These are phyloP conservation scores for Jamesozyma hellenica DNA, from an alignment of 805 yeast genomes.

Conservation along the genomic window DNA sequence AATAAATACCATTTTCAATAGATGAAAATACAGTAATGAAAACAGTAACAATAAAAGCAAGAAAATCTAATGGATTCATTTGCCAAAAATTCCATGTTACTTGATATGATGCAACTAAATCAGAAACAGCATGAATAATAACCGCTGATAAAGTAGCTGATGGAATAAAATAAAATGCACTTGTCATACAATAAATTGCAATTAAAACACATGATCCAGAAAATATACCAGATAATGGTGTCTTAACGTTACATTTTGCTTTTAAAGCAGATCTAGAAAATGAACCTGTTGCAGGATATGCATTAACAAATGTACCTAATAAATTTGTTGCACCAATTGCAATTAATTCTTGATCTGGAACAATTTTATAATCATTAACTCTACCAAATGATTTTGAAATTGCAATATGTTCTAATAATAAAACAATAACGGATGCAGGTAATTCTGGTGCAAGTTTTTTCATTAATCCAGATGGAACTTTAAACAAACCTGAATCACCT, in stretches of 20 bases:
- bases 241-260: constrained; percentile 89
- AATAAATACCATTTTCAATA: constrained; percentile 84
- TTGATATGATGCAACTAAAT: constrained; percentile 61
- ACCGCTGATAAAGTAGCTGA: constrained; percentile 80
- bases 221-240: constrained; percentile 85
- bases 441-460: constrained; percentile 59
- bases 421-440: constrained; percentile 76
- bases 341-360: constrained; percentile 86
- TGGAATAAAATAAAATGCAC: constrained; percentile 80
- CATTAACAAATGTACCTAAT: constrained; percentile 83
- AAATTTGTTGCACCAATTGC: constrained; percentile 90
- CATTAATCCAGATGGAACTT: constrained; percentile 49
- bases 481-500: constrained; percentile 63
- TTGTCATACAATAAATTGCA: constrained; percentile 76
- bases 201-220: constrained; percentile 83
- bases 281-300: constrained; percentile 94
- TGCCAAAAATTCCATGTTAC: constrained; percentile 62
- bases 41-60: constrained; percentile 64
- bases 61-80: constrained; percentile 62
- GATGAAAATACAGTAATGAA: constrained; percentile 66
- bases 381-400: constrained; percentile 91
- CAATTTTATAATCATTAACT: constrained; percentile 78
- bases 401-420: constrained; percentile 85
- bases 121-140: constrained; percentile 88
- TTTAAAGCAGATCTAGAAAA: constrained; percentile 90